phyloP scores from a whole-genome alignment of 2,329 filamentous ascomycete species.

The Verticillium nonalfalfae region DNA sequence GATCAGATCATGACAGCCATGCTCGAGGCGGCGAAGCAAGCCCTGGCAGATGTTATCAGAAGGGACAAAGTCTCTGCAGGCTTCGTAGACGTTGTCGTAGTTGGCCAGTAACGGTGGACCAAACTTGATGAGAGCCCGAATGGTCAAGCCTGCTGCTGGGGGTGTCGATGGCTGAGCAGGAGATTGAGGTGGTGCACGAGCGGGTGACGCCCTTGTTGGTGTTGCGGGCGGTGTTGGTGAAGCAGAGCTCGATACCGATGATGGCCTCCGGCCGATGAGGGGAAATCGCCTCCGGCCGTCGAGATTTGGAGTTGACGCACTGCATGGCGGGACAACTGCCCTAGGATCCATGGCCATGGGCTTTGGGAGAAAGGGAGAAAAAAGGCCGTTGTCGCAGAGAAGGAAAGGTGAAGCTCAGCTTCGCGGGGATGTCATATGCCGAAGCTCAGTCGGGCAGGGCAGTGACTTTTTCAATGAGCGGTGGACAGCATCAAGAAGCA shows the following conservation, averaged over 20 bases:
- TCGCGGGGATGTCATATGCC: not conserved
- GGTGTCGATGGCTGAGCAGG: not conserved
- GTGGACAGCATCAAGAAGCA: not conserved
- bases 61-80: constrained; percentile 34
- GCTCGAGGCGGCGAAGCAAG: constrained; percentile 42
- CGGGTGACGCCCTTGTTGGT: not conserved
- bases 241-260: not conserved
- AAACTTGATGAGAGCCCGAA: constrained; percentile 39
- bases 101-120: constrained; percentile 34
- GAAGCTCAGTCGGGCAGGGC: not conserved
- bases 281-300: not conserved
- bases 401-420: not conserved
- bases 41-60: constrained; percentile 41
- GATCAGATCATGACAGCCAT: constrained; percentile 46
- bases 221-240: not conserved
- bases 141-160: constrained; percentile 20
- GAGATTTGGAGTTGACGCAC: not conserved
- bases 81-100: constrained; percentile 38
- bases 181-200: not conserved
- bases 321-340: not conserved
- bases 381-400: not conserved
- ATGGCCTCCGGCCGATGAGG: not conserved
- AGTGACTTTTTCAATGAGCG: not conserved
- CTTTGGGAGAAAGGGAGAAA: too few species aligned
- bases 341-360: not conserved